These are phyloP conservation scores for Capsicum baccatum DNA, from an alignment of 257 asterid species.

Conservation along the genomic window DNA sequence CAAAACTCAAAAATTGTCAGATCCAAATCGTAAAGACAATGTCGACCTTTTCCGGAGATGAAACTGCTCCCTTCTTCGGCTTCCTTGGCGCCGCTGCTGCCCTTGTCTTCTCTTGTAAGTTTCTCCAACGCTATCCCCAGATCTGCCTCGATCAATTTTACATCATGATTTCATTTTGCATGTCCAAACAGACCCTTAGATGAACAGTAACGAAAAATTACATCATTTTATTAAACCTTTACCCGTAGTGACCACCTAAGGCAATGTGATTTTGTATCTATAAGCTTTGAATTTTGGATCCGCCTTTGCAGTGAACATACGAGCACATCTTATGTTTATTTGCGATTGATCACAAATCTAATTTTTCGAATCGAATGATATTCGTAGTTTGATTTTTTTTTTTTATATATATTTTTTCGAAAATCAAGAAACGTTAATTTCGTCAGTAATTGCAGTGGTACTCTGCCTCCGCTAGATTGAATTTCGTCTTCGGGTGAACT, in stretches of 20 bases:
- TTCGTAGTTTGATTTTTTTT: too few relatives aligned
- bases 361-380: background rate
- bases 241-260: background rate
- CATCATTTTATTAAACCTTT: background rate
- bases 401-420: too few relatives aligned
- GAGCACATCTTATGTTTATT: background rate
- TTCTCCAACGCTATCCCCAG: background rate
- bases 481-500: background rate
- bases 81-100: constrained; percentile 79
- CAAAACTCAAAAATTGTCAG: constrained; percentile 16
- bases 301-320: background rate
- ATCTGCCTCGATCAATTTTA: background rate
- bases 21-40: constrained; percentile 20
- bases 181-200: too few relatives aligned
- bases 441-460: too few relatives aligned
- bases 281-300: background rate
- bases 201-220: background rate
- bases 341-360: background rate
- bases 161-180: too few relatives aligned
- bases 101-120: constrained; percentile 70
- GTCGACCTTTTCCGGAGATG: constrained; percentile 71
- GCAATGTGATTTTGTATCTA: background rate
- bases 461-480: background rate
- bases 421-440: too few relatives aligned
- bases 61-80: constrained; percentile 77